Percentiles rank a stretch among this genome's conserved stretches.
Evolutionary conservation across 768 basidiomycete species (phyloP).

Genomic region (Naganishia antarctica): DNA sequence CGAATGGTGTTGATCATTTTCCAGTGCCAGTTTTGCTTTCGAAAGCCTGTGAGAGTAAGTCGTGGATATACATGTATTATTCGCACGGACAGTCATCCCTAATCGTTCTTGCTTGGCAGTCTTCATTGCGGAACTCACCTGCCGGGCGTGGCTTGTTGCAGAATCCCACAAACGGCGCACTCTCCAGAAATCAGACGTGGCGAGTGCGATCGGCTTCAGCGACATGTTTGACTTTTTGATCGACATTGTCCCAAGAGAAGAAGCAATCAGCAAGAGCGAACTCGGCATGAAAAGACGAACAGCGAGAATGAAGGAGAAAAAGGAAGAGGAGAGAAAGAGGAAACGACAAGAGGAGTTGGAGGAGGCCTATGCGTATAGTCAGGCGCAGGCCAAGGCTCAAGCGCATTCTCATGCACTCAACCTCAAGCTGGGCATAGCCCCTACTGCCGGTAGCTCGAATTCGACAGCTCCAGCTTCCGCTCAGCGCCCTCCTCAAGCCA

Average conservation of each 20-base stretch:
- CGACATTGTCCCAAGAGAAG: slow-evolving; percentile 88
- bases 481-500: too few species aligned
- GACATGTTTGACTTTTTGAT: slow-evolving; percentile 98
- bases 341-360: slow-evolving; percentile 20
- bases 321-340: slow-evolving; percentile 17
- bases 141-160: slow-evolving; percentile 88
- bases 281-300: slow-evolving; percentile 19
- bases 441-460: too few species aligned
- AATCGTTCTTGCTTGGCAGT: slow-evolving; percentile 55
- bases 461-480: too few species aligned
- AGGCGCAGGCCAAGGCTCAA: background rate
- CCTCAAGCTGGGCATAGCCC: too few species aligned
- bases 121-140: slow-evolving; percentile 95
- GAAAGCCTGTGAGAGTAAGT: slow-evolving; percentile 96
- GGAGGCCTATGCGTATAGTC: slow-evolving; percentile 7
- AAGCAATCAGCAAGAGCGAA: slow-evolving; percentile 41
- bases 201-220: slow-evolving; percentile 81
- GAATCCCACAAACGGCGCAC: slow-evolving; percentile 96
- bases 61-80: background rate
- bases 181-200: slow-evolving; percentile 85
- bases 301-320: slow-evolving; percentile 21
- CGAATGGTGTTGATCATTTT: background rate
- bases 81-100: background rate
- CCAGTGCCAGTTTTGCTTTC: slow-evolving; percentile 89
- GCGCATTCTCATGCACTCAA: background rate